Evolutionary conservation across 208 protist genomes (phyloP).

Genomic region (Wallacemonas sp.): DNA sequence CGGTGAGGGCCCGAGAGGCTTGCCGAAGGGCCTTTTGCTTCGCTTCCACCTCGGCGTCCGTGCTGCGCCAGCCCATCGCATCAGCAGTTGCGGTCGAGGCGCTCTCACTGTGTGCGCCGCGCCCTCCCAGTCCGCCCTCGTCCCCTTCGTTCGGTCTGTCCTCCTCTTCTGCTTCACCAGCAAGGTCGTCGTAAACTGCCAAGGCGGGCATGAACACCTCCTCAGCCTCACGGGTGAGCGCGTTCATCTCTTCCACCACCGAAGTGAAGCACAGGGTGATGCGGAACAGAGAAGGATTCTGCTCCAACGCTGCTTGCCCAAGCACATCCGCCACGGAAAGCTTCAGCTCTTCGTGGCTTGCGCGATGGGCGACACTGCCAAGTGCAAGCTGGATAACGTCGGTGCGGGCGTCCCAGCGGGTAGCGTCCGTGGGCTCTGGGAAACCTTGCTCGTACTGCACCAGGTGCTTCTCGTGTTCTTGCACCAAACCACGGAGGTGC

Average conservation of each 20-base stretch:
- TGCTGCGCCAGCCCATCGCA: slow-evolving; percentile 2
- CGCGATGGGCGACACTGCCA: slow-evolving; percentile 20
- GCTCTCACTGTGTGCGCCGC: not conserved
- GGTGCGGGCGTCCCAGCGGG: slow-evolving; percentile 40
- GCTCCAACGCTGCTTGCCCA: slow-evolving; percentile 17
- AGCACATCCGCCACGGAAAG: slow-evolving; percentile 46
- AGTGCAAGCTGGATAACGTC: slow-evolving; percentile 42
- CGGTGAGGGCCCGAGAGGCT: not conserved
- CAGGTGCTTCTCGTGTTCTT: slow-evolving; percentile 52
- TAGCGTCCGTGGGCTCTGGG: slow-evolving; percentile 44
- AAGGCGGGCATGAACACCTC: slow-evolving; percentile 43
- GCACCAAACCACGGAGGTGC: slow-evolving; percentile 42
- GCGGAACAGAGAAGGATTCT: slow-evolving; percentile 51
- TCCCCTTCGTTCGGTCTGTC: slow-evolving; percentile 10
- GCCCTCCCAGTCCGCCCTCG: not conserved
- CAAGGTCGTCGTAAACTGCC: slow-evolving; percentile 46
- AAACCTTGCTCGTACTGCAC: slow-evolving; percentile 56
- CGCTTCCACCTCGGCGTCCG: not conserved
- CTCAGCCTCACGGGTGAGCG: slow-evolving; percentile 34
- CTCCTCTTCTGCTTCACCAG: slow-evolving; percentile 23
- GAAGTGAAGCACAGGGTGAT: slow-evolving; percentile 33
- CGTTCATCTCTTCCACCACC: slow-evolving; percentile 48
- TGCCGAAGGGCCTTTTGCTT: not conserved
- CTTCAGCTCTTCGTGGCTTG: slow-evolving; percentile 16
- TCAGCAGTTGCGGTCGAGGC: not conserved